A percentile compares a stretch with the other conserved stretches of the same genome.
phyloP scores from a whole-genome alignment of 371 early-diverging fungal species.

The Zychaea mexicana region DNA sequence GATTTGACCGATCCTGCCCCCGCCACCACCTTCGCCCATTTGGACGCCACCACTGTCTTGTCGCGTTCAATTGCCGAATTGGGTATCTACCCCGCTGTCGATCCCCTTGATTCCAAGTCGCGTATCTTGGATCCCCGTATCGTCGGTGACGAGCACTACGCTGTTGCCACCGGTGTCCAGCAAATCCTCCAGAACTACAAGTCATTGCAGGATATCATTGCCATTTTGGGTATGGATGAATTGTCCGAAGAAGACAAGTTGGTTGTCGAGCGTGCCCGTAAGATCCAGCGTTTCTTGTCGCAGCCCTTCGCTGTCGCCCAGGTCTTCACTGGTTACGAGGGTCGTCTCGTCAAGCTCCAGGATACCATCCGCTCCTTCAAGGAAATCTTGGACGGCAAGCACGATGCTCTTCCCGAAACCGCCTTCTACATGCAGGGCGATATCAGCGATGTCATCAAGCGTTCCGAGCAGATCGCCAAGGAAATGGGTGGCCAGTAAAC shows the following conservation, averaged over 20 bases:
- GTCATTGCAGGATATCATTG: conserved; percentile 96
- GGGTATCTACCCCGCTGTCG: conserved; percentile 99
- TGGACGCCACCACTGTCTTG: conserved; percentile 99
- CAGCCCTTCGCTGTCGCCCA: conserved; percentile 96
- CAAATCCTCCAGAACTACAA: conserved; percentile 95
- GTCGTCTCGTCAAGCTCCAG: conserved; percentile 86
- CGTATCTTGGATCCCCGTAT: conserved; percentile 96
- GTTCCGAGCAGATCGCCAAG: conserved; percentile 90
- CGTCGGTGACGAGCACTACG: conserved; percentile 94
- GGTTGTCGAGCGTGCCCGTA: conserved; percentile 91
- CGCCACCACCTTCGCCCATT: conserved; percentile 98
- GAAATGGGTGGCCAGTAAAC: conserved; percentile 47
- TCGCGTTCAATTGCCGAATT: conserved; percentile 97
- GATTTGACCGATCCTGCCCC: conserved; percentile 99
- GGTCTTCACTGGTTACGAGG: conserved; percentile 95
- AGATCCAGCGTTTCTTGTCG: conserved; percentile 94
- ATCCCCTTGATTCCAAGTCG: conserved; percentile 98
- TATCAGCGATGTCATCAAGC: conserved; percentile 92
- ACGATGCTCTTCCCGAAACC: conserved; percentile 87
- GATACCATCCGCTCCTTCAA: conserved; percentile 95
- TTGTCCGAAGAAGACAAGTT: conserved; percentile 96
- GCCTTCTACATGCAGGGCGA: conserved; percentile 99
- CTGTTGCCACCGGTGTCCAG: conserved; percentile 91
- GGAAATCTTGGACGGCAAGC: conserved; percentile 95
- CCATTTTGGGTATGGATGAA: conserved; percentile 96